These are phyloP conservation scores for rapeseed (Brassica napus) DNA, from an alignment of 345 rosid species.

Conservation along the genomic window DNA sequence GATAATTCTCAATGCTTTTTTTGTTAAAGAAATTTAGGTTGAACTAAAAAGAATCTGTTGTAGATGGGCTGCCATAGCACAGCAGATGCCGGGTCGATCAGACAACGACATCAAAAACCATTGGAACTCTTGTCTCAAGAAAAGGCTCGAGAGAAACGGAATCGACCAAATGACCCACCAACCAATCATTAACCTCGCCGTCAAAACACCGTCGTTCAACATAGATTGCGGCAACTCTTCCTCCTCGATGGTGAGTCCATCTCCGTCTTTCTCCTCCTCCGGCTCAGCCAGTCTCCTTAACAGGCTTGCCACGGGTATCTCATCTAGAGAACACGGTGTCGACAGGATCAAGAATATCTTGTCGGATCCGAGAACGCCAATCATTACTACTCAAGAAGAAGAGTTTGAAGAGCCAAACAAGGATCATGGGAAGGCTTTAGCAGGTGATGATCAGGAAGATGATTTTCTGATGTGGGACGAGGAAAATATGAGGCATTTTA, in stretches of 20 bases:
- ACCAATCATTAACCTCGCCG: constrained; percentile 26
- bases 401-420: background rate
- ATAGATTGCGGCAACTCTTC: constrained; percentile 7
- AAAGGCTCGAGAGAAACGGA: constrained; percentile 33
- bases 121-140: constrained; percentile 42
- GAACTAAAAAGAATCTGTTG: background rate
- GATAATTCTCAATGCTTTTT: background rate
- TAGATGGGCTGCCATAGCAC: constrained; percentile 40
- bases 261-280: constrained; percentile 3
- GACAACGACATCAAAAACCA: constrained; percentile 42
- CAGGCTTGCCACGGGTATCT: constrained; percentile 28
- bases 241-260: background rate
- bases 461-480: constrained; percentile 18
- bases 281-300: constrained; percentile 28
- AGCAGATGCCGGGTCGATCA: constrained; percentile 35
- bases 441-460: constrained; percentile 3
- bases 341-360: constrained; percentile 33
- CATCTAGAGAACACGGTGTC: constrained; percentile 31
- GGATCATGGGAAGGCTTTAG: constrained; percentile 16
- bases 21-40: background rate
- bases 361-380: background rate
- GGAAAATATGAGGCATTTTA: constrained; percentile 13
- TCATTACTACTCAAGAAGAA: constrained; percentile 6
- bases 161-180: constrained; percentile 38
- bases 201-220: constrained; percentile 11